Base-by-base conservation (phyloP, 2,329 filamentous ascomycete species). In the Cadophora luteo-olivacea region DNA sequence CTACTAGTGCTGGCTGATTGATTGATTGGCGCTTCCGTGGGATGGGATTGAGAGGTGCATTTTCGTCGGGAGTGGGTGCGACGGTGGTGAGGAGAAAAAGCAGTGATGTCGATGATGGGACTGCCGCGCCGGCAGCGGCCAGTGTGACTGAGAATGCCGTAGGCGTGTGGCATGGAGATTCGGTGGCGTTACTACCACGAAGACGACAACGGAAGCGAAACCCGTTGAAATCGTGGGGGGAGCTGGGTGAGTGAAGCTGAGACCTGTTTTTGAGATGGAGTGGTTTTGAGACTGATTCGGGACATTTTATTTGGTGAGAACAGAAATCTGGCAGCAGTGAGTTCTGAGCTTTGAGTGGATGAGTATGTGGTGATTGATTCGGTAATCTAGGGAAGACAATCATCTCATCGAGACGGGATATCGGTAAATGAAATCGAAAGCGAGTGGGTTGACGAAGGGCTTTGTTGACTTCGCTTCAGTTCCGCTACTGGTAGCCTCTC, bases 321-420 rank as follows among this genome's bases (percentile, higher is more conserved):
- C 38, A 74, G 69, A 72, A 63, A 66, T 69, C 19, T 72, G 70
- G 72, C 70, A 73, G 60, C 69, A 70, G 69, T 70, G 64, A 70
- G 66, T 58, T 49, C n/a, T 16, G 32, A 32, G 25, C 19, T 25
- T 29, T 58, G 25, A 14, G 32, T 9, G 32, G 4, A 16, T 29
- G 29, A 33, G 1, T 3, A 8, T 55, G 9, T 52, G 25, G 54
- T 51, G 41, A 33, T n/a, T 58, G 52, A 45, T 4, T 1, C n/a
- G 55, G 29, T 29, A 7, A 63, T 36, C 5, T 32, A 76, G 73
- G 60, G 72, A 77, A n/a, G 78, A 79, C 61, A 80, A 79, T 66
- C 77, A 79, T n/a, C 77, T 77, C 45, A 79, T 80, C 32, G 74
- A 77, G 41, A 77, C 78, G 1, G 78, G 78, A 57, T 80, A 79